Evolutionary conservation across 1,284 basidiomycete species (phyloP), one percentile per base, ranked within the genome.

Genomic region (Chiua sp.): DNA sequence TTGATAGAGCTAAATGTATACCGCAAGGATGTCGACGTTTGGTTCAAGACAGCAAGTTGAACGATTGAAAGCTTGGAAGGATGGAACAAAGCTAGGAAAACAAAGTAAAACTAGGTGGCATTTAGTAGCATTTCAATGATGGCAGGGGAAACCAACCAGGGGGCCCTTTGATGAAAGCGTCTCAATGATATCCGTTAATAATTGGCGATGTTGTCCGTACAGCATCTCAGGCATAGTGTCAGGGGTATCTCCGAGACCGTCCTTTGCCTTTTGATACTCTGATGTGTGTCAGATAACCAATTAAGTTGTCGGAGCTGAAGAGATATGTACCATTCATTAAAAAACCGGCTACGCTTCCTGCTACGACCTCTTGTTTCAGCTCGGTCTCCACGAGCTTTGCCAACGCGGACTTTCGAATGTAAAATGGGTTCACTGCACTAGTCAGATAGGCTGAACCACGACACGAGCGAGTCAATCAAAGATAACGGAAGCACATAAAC

Each of bases 41-140:
- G 68, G 49, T 76, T 69, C 2, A 80, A 64, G 22, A 76, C 65
- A 12, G 75, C 76, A 6, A 80, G 65, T 30, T 73, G 72, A 5
- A 74, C 68, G 11, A 80, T 57, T 7, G 77, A 75, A 22, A 76
- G 60, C 37, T 61, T 69, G 6, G 71, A 67, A 18, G 79, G 77
- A 52, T 63, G 64, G 18, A 73, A 33, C 7, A 79, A 56, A 4
- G 74, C 75, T n/a, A 72, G 65, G 7, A 69, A 53, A 11, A 72
- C 74, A 26, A 73, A 75, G 57, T 77, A 80, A 15, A 79, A 57
- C 79, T 79, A 20, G 8, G 26, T 5, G n/a, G 16, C n/a, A 7
- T 13, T 50, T 4, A 55, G 56, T 11, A 51, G 20, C 8, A 12
- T 22, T 12, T 44, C 42, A 10, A 44, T 10, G 20, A 44, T 22